Evolutionary conservation across 2,329 filamentous ascomycete genomes (phyloP).

Genomic region (Aspergillus sp.): DNA sequence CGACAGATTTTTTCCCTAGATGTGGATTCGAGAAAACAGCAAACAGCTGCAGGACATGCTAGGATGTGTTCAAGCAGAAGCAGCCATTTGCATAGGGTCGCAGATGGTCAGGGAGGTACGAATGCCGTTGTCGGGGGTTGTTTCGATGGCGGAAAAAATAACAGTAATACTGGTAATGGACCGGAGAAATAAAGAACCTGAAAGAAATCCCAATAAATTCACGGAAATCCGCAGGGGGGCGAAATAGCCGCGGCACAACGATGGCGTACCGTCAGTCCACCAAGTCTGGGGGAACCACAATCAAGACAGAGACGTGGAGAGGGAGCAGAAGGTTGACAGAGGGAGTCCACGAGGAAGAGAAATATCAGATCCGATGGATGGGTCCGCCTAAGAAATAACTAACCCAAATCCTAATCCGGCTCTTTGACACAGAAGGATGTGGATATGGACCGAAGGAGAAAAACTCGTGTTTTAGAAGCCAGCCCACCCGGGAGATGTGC

Average conservation of each 20-base stretch:
- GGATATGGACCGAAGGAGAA: not conserved
- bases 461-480: slow-evolving; percentile 12
- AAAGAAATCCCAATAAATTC: not conserved
- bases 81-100: slow-evolving; percentile 8
- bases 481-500: slow-evolving; percentile 11
- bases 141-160: slow-evolving; percentile 2
- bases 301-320: no score
- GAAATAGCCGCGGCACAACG: slow-evolving; percentile 1
- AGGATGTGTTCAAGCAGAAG: slow-evolving; percentile 8
- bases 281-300: no score
- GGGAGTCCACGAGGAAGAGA: not conserved
- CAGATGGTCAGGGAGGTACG: slow-evolving; percentile 4
- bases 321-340: not conserved
- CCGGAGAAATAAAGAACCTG: not conserved
- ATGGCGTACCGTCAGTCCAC: not conserved
- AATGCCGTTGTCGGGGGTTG: slow-evolving; percentile 8
- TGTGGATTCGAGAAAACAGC: slow-evolving; percentile 1
- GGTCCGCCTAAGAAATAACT: not conserved
- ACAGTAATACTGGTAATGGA: slow-evolving; percentile 1
- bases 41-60: slow-evolving; percentile 16
- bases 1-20: not conserved
- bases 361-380: not conserved
- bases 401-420: not conserved
- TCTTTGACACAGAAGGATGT: not conserved
- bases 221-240: not conserved